phyloP scores from a whole-genome alignment of 2,329 filamentous ascomycete species.

The Ilyonectria sp. region DNA sequence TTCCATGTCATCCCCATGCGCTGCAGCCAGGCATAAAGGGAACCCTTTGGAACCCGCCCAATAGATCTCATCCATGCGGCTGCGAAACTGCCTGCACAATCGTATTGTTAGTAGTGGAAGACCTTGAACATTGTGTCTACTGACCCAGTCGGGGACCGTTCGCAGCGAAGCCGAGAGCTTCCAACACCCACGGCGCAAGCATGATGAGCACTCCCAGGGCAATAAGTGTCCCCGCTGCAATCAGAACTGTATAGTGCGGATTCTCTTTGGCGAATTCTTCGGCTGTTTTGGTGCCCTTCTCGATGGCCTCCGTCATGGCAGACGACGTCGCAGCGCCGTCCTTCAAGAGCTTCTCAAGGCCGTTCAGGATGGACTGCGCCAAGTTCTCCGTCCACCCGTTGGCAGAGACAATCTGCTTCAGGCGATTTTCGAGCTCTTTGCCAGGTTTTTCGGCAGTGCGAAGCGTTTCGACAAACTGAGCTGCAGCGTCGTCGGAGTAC shows the following conservation, averaged over 20 bases:
- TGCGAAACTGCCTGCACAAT: constrained; percentile 37
- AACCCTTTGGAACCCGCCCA: constrained; percentile 33
- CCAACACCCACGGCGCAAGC: constrained; percentile 42
- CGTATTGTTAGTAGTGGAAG: fast-evolving
- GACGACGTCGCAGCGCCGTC: constrained; percentile 25
- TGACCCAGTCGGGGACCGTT: constrained; percentile 37
- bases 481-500: constrained; percentile 33
- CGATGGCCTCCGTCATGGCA: constrained; percentile 32
- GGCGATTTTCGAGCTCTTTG: constrained; percentile 14
- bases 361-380: constrained; percentile 32
- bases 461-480: constrained; percentile 32
- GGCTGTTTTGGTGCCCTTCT: constrained; percentile 25
- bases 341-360: constrained; percentile 35
- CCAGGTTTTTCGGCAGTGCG: constrained; percentile 3
- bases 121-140: background rate
- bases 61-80: constrained; percentile 45
- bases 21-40: constrained; percentile 43
- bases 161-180: constrained; percentile 39
- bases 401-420: constrained; percentile 31
- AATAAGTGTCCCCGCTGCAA: constrained; percentile 36
- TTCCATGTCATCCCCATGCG: constrained; percentile 38
- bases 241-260: constrained; percentile 37
- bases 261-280: constrained; percentile 41
- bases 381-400: constrained; percentile 40
- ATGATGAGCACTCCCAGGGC: constrained; percentile 38